phyloP scores from a whole-genome alignment of 257 asterid genomes.

The Parsonsia alboflavescens region DNA sequence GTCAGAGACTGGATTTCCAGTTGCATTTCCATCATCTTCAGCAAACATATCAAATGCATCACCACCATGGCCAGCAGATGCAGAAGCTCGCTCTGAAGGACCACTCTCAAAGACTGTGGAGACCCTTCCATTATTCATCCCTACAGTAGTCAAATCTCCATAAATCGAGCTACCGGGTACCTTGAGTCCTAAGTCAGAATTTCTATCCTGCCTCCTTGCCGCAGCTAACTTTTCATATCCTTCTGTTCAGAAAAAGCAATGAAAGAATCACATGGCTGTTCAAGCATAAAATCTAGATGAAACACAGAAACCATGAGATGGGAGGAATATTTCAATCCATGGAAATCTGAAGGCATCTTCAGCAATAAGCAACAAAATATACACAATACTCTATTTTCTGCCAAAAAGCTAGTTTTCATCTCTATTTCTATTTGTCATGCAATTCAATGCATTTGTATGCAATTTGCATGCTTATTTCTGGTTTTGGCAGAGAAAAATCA shows the following conservation, averaged over 20 bases:
- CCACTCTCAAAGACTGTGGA: conserved; percentile 11
- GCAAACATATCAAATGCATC: conserved; percentile 78
- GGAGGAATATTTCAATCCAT: background rate
- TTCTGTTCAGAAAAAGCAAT: conserved; percentile 39
- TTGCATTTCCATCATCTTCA: conserved; percentile 54
- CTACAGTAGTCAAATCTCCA: conserved; percentile 14
- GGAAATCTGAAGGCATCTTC: background rate
- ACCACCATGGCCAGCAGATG: conserved; percentile 22
- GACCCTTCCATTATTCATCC: conserved; percentile 9
- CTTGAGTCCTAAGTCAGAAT: conserved; percentile 28
- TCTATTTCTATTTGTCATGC: background rate
- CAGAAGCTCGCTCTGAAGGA: conserved; percentile 17
- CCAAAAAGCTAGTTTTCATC: background rate
- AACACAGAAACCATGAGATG: background rate
- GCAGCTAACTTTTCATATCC: conserved; percentile 72
- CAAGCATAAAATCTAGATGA: background rate
- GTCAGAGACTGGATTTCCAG: conserved; percentile 40
- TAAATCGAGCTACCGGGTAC: conserved; percentile 21
- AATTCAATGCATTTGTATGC: background rate
- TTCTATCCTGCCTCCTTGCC: conserved; percentile 44
- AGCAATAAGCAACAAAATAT: too few species aligned
- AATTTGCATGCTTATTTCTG: background rate
- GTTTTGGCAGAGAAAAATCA: background rate
- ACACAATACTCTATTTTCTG: background rate
- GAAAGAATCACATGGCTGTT: conserved; percentile 9